A percentile compares a stretch with the other conserved stretches of the same genome.
Evolutionary conservation across 805 yeast genomes (phyloP).

Genomic region (Teunomyces panamensis): DNA sequence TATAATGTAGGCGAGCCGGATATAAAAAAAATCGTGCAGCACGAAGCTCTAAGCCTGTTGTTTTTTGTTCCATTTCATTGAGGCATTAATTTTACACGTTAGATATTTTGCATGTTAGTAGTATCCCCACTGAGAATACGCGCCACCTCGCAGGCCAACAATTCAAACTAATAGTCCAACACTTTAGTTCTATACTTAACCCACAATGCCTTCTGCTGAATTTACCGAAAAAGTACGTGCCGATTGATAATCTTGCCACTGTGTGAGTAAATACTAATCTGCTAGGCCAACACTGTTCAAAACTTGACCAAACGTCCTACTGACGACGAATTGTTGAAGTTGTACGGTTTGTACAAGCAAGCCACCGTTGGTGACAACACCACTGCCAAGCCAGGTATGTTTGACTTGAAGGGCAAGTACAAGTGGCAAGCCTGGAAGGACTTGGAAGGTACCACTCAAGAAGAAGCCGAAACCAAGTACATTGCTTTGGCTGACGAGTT

Average conservation of each 20-base stretch:
- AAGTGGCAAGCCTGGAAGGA: conserved; percentile 98
- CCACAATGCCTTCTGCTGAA: conserved; percentile 25
- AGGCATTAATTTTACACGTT: background rate
- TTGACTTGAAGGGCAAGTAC: conserved; percentile 92
- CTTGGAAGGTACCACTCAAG: conserved; percentile 79
- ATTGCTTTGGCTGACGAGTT: conserved; percentile 66
- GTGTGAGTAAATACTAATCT: conserved; percentile 6
- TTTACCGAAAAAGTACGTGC: conserved; percentile 27
- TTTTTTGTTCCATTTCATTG: too few relatives aligned
- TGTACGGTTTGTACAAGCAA: conserved; percentile 94
- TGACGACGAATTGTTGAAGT: conserved; percentile 80
- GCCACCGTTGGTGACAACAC: conserved; percentile 94
- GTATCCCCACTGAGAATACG: background rate
- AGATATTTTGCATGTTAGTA: background rate
- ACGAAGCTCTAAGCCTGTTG: too few relatives aligned
- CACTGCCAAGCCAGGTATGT: conserved; percentile 84
- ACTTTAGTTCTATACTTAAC: background rate
- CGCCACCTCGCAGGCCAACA: background rate
- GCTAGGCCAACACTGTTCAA: conserved; percentile 79
- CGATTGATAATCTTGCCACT: background rate
- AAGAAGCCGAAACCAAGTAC: conserved; percentile 84
- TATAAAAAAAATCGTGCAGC: too few relatives aligned
- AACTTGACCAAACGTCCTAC: conserved; percentile 71
- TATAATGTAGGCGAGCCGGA: too few relatives aligned
- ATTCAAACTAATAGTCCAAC: background rate